Conservation (phyloP, 208 protist genomes). For the Leishmania turanica region DNA sequence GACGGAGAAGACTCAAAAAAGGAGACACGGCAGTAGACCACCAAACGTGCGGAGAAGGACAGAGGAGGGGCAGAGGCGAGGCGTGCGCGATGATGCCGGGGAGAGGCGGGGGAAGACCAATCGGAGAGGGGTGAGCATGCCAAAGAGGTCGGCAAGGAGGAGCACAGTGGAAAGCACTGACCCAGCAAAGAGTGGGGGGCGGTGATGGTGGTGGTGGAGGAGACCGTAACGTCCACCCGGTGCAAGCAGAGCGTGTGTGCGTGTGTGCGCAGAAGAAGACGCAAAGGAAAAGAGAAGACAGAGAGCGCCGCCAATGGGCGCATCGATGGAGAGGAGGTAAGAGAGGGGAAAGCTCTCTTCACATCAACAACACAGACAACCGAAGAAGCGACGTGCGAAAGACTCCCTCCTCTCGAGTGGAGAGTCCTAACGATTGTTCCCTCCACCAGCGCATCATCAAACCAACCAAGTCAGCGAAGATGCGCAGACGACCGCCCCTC, state of each 20-base stretch:
- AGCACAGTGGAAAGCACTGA: background rate
- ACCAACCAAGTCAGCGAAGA: background rate
- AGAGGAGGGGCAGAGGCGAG: too few relatives aligned
- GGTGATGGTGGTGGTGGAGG: background rate
- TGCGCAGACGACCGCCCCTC: background rate
- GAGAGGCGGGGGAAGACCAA: too few relatives aligned
- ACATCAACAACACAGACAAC: background rate
- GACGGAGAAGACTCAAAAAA: background rate
- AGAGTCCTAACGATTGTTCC: too few relatives aligned
- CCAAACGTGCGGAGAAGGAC: background rate
- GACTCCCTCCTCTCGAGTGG: too few relatives aligned
- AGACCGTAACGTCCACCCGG: background rate
- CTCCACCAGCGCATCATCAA: background rate
- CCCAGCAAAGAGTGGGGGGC: background rate
- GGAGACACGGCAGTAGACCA: background rate
- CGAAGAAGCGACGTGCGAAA: too few relatives aligned
- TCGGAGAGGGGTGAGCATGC: background rate
- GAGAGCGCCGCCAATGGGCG: background rate
- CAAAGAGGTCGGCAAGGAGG: background rate
- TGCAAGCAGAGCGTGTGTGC: background rate
- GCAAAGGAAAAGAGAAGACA: background rate
- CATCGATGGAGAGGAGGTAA: background rate
- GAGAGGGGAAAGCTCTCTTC: background rate
- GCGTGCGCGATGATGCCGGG: too few relatives aligned
- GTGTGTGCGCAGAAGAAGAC: background rate